Evolutionary conservation across 1,284 basidiomycete genomes (phyloP), one percentile per base, ranked within the genome.

Genomic region (Moniliella sp.): DNA sequence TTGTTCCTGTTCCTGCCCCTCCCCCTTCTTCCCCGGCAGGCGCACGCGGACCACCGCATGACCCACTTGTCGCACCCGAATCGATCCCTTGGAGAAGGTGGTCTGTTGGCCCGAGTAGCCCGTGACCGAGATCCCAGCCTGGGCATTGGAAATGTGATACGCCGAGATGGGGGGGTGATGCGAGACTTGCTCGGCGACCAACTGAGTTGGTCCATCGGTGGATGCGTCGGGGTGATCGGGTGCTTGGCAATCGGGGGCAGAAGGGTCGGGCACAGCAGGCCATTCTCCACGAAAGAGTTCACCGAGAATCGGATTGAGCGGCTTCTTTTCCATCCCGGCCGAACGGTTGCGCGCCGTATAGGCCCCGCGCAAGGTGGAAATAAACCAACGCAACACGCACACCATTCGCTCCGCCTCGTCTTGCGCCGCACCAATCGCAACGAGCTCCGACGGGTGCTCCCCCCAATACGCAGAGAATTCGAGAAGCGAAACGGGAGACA

Each of bases 21-120:
- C 68, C 8, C 72, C 76, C 27, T 97, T 66, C 18, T 78, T 64
- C 3, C 84, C 86, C n/a, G n/a, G n/a, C n/a, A n/a, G n/a, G n/a
- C n/a, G n/a, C n/a, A n/a, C n/a, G n/a, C n/a, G n/a, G n/a, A n/a
- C n/a, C n/a, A n/a, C n/a, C n/a, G n/a, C n/a, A 53, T 97, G 88
- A 3, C 88, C 88, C 43, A 91, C 78, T 64, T 97, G 88, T 64
- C 80, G 83, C 33, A 97, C 88, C 63, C 75, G 62, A 33, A 94
- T 93, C 40, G 75, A 74, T 4, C 69, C 66, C 14, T 66, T 66
- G 25, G 66, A 67, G 62, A 73, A 73, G 14, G 64, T 64, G 7
- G 88, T 93, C 72, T 94, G 94, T 64, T 97, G 88, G 5, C 80
- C 88, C 46, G 75, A 84, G 63, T 93, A 83, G 13, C 88, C 88